Evolutionary conservation across 768 basidiomycete genomes (phyloP).

Genomic region (Jaapia argillacea): DNA sequence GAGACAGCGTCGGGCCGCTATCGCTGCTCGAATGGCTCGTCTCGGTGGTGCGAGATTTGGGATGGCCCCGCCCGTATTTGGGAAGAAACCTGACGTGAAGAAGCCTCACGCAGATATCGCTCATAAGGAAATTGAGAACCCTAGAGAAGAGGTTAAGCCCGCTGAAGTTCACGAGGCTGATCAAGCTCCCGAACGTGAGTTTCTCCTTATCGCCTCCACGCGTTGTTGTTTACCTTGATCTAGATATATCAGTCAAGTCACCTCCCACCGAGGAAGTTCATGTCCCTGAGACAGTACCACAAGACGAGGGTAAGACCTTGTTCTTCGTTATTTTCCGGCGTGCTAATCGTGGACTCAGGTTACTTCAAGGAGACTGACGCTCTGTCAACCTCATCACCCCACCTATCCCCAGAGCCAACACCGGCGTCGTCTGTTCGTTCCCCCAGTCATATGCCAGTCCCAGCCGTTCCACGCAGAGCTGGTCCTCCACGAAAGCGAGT

Average conservation of each 20-base stretch:
- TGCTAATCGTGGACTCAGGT: too few species aligned
- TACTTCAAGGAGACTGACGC: background rate
- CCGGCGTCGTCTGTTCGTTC: constrained; percentile 15
- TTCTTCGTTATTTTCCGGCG: too few species aligned
- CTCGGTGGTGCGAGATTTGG: constrained; percentile 80
- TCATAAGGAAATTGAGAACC: too few species aligned
- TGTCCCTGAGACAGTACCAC: too few species aligned
- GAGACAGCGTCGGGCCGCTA: constrained; percentile 70
- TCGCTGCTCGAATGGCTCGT: constrained; percentile 90
- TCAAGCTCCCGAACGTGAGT: background rate
- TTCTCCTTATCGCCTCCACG: constrained; percentile 19
- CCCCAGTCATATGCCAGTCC: constrained; percentile 61
- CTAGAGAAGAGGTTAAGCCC: too few species aligned
- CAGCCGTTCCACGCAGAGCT: constrained; percentile 61
- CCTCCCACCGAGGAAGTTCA: too few species aligned
- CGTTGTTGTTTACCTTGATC: too few species aligned
- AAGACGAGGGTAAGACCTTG: too few species aligned
- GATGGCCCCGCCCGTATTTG: constrained; percentile 70
- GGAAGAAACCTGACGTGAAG: constrained; percentile 35
- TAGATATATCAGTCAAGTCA: too few species aligned
- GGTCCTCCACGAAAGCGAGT: constrained; percentile 66
- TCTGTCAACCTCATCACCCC: background rate
- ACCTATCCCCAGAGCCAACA: background rate
- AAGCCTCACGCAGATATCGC: constrained; percentile 12
- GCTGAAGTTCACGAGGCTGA: background rate